Conservation (phyloP, 148 eudicot species). For the Vaccinium vitisidaea region DNA sequence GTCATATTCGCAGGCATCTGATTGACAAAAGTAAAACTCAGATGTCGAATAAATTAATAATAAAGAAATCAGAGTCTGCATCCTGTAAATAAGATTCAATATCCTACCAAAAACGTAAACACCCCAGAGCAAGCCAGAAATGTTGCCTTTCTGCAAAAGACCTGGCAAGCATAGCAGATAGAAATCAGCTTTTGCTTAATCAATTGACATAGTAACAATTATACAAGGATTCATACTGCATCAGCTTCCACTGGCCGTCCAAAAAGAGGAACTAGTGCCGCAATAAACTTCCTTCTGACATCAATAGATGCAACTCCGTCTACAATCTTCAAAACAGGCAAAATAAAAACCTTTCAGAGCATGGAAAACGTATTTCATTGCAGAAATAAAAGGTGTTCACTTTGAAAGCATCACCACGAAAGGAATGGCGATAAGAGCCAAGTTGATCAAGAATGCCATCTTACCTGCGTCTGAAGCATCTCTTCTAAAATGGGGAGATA, state of each 20-base stretch:
- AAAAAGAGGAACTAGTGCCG: conserved; percentile 55
- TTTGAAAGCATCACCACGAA: neutral
- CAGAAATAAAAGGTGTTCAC: neutral
- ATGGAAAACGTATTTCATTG: neutral
- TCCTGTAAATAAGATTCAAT: neutral
- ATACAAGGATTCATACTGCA: conserved; percentile 45
- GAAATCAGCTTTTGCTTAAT: conserved; percentile 13
- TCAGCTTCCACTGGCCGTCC: conserved; percentile 97
- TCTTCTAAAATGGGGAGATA: conserved; percentile 83
- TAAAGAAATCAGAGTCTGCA: neutral
- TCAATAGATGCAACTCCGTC: conserved; percentile 79
- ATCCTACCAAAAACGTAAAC: conserved; percentile 73
- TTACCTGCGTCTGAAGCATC: conserved; percentile 72
- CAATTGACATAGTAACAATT: conserved; percentile 9
- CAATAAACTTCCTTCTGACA: conserved; percentile 66
- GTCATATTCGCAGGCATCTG: conserved; percentile 1
- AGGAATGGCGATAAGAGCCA: neutral
- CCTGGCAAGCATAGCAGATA: conserved; percentile 41
- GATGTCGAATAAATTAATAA: neutral
- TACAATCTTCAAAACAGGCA: conserved; percentile 42
- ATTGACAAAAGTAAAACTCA: neutral
- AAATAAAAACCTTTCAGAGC: neutral
- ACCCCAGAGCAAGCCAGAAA: conserved; percentile 71
- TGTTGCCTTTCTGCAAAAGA: conserved; percentile 82
- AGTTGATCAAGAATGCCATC: conserved; percentile 17